Percentiles rank a stretch among this genome's conserved stretches.
Conservation (phyloP, 164 flowering plant species). For the Berberis vulgaris region DNA sequence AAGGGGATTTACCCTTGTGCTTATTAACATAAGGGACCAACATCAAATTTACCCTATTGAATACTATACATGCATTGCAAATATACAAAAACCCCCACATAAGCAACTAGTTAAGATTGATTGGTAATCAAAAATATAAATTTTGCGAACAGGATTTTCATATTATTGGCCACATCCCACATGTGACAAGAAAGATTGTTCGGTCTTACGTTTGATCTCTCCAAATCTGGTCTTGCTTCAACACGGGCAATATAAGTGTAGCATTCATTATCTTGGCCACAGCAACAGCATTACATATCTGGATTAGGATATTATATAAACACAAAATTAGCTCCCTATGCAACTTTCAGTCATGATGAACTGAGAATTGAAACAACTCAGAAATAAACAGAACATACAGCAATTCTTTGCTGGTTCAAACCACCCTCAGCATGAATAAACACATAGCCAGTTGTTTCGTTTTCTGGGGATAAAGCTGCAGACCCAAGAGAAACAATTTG, state of each 20-base stretch:
- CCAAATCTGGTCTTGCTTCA: conserved; percentile 99
- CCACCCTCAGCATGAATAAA: conserved; percentile 99
- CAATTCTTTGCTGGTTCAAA: conserved; percentile 95
- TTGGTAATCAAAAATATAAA: too few species aligned
- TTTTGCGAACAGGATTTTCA: not conserved
- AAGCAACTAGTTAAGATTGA: too few species aligned
- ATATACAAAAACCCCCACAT: too few species aligned
- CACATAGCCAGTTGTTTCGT: conserved; percentile 90
- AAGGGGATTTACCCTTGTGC: too few species aligned
- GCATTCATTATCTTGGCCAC: conserved; percentile 99
- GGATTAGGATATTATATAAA: too few species aligned
- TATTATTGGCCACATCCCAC: not conserved
- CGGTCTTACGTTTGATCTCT: conserved; percentile 92
- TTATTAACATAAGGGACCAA: too few species aligned
- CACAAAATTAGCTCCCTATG: too few species aligned
- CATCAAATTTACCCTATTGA: too few species aligned
- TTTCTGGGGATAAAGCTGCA: conserved; percentile 83
- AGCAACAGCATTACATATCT: conserved; percentile 99
- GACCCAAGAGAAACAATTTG: conserved; percentile 1
- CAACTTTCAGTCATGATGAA: too few species aligned
- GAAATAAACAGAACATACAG: conserved; percentile 43
- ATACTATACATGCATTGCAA: too few species aligned
- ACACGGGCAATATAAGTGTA: conserved; percentile 88
- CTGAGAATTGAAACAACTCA: not conserved
- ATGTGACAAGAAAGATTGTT: conserved; percentile 3